Evolutionary conservation across 768 basidiomycete genomes (phyloP), one percentile per base, ranked within the genome.

Genomic region (Boletus sp.): DNA sequence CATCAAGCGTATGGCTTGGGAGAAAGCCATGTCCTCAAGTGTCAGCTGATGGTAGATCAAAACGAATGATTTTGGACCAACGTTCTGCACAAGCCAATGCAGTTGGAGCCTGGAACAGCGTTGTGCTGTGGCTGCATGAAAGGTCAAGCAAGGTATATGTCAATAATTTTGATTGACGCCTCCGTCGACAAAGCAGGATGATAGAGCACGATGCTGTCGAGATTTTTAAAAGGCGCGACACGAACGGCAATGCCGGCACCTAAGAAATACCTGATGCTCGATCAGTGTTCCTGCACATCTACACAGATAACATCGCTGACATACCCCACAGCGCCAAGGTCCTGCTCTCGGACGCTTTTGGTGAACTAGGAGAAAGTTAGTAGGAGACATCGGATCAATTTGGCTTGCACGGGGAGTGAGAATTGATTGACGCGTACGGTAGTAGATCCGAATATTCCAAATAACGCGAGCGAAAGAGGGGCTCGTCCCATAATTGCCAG

Each of bases 301-400:
- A 4, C 15, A n/a, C 2, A 4, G 27, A 47, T 32, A 37, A 38
- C 42, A 44, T 41, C 19, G 23, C 27, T 15, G 7, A 54, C 64
- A 13, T 67, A 79, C 69, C 79, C 80, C 19, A 76, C 70, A 14
- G 73, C 70, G 0, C 77, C 77, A 30, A 81, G 67, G 43, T 74
- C 70, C 44, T 74, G 70, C 32, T 70, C 64, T 55, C 70, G 74
- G 2, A 81, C 51, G 29, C 55, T 64, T 46, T 68, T 65, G 27
- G 74, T 65, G 64, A 76, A 75, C 74, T 75, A 33, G 47, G 25
- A 41, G 29, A 9, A 11, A 17, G 19, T 53, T 8, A 43, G 34
- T 8, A 17, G 14, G 33, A 45, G 23, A n/a, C 4, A 21, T 11
- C 6, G 7, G 14, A 37, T 17, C 6, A 23, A 25, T 3, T 43